Evolutionary conservation across 2,329 filamentous ascomycete genomes (phyloP).

Genomic region (Bipolaris victoriae): DNA sequence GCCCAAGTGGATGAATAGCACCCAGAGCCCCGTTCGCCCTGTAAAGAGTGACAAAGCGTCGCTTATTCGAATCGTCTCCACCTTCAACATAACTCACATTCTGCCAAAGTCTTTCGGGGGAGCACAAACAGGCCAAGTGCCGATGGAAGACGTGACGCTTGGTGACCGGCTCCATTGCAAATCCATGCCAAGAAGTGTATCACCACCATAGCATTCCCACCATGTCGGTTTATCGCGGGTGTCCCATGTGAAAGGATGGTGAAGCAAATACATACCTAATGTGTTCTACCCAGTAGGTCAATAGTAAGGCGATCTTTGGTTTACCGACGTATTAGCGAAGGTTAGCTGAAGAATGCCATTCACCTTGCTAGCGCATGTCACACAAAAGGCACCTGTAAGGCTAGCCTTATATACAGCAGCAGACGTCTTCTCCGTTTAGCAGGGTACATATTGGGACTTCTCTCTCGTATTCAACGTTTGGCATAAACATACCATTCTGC

Average conservation of each 20-base stretch:
- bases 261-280: too few relatives aligned
- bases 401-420: too few relatives aligned
- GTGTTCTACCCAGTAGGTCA: too few relatives aligned
- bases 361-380: too few relatives aligned
- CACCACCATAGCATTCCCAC: slow-evolving; percentile 20
- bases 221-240: slow-evolving; percentile 18
- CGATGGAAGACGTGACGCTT: slow-evolving; percentile 14
- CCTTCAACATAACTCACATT: slow-evolving; percentile 6
- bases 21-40: slow-evolving; percentile 9
- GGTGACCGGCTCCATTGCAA: slow-evolving; percentile 9
- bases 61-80: slow-evolving; percentile 18
- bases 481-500: not conserved
- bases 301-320: too few relatives aligned
- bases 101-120: slow-evolving; percentile 14
- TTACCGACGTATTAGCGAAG: too few relatives aligned
- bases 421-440: not conserved
- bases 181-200: slow-evolving; percentile 22
- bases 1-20: slow-evolving; percentile 17
- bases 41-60: slow-evolving; percentile 12
- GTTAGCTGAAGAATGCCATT: too few relatives aligned
- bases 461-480: not conserved
- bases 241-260: not conserved
- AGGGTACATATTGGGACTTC: not conserved
- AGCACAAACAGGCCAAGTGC: slow-evolving; percentile 13
- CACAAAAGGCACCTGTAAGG: too few relatives aligned